These are phyloP conservation scores for Jacaranda copaia DNA, from an alignment of 257 asterid genomes.

Conservation along the genomic window DNA sequence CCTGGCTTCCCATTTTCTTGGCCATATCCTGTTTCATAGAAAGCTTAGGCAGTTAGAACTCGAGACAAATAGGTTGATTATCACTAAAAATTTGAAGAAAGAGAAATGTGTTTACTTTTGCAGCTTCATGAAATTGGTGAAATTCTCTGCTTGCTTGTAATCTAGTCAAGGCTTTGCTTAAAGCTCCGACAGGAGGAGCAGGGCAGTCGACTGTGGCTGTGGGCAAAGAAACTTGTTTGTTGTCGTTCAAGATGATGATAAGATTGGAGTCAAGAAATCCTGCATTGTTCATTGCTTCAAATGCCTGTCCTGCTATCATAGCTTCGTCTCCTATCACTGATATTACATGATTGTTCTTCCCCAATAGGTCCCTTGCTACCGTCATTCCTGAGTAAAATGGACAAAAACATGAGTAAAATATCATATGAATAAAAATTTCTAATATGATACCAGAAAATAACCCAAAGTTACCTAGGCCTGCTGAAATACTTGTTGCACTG, in stretches of 20 bases:
- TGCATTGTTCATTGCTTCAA: conserved; percentile 66
- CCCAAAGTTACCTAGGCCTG: conserved; percentile 53
- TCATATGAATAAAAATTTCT: background rate
- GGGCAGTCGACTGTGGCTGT: conserved; percentile 68
- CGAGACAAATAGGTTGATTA: no score
- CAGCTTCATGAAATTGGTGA: conserved; percentile 52
- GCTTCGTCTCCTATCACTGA: conserved; percentile 71
- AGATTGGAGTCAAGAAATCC: conserved; percentile 64
- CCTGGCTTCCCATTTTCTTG: conserved; percentile 41
- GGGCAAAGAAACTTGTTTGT: conserved; percentile 65
- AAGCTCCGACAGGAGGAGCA: conserved; percentile 70
- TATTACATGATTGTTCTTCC: conserved; percentile 56
- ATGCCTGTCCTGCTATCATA: conserved; percentile 75
- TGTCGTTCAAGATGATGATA: conserved; percentile 57
- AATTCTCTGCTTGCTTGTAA: conserved; percentile 47
- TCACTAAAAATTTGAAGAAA: no score
- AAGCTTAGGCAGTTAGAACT: no score
- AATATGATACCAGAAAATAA: no score
- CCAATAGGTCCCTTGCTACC: conserved; percentile 57
- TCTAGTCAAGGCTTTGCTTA: conserved; percentile 52
- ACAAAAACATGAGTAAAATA: background rate
- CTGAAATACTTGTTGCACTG: conserved; percentile 64
- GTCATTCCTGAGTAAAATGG: conserved; percentile 53
- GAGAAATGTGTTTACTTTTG: conserved; percentile 38
- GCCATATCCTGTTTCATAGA: conserved; percentile 33